These are phyloP conservation scores for Diaporthe humulicola DNA, from an alignment of 2,329 filamentous ascomycete genomes.

Conservation along the genomic window DNA sequence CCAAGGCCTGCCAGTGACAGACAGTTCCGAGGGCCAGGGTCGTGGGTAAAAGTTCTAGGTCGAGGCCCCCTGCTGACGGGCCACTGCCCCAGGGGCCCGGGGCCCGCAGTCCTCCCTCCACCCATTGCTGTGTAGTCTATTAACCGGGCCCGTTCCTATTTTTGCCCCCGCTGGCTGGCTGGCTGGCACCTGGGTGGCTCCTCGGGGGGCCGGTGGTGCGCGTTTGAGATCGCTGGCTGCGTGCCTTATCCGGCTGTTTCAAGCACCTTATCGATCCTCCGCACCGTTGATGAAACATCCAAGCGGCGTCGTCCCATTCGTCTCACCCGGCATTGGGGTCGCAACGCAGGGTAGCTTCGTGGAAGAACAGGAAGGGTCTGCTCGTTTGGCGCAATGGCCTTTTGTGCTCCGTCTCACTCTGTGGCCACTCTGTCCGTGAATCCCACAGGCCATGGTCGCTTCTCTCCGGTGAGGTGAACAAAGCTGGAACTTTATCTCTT, in stretches of 20 bases:
- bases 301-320: constrained; percentile 16
- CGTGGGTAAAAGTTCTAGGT: background rate
- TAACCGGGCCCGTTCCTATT: constrained; percentile 14
- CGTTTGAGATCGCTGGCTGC: constrained; percentile 11
- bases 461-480: background rate
- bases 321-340: constrained; percentile 20
- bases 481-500: background rate
- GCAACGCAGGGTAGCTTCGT: constrained; percentile 10
- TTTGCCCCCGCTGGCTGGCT: background rate
- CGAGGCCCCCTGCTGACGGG: background rate
- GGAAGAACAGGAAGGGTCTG: background rate
- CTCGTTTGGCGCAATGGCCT: constrained; percentile 8
- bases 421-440: constrained; percentile 19
- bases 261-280: constrained; percentile 27
- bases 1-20: constrained; percentile 13
- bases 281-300: constrained; percentile 28
- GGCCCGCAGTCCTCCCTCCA: background rate
- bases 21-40: constrained; percentile 6
- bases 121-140: background rate
- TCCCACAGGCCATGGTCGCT: constrained; percentile 1
- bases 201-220: background rate
- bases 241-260: constrained; percentile 28
- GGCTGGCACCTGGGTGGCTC: no score
- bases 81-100: background rate
- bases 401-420: background rate